Evolutionary conservation across 768 basidiomycete genomes (phyloP).

Genomic region (Lactarius hengduanensis): DNA sequence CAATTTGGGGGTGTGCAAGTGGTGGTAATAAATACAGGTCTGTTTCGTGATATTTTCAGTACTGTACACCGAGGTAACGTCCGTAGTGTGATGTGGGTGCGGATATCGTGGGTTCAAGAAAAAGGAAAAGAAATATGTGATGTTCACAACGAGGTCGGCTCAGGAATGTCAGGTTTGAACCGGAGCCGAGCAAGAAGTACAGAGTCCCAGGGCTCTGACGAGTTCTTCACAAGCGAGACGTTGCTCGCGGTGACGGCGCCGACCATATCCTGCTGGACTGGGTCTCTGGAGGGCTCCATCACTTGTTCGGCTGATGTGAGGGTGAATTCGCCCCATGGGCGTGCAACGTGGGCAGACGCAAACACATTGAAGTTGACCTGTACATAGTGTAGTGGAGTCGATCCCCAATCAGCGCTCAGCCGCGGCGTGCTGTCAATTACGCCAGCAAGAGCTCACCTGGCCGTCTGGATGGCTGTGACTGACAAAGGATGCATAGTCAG

Average conservation of each 20-base stretch:
- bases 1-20: background rate
- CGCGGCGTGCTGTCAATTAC: background rate
- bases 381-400: background rate
- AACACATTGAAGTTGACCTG: slow-evolving; percentile 73
- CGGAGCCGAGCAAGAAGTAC: slow-evolving; percentile 62
- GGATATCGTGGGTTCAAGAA: background rate
- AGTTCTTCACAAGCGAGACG: slow-evolving; percentile 45
- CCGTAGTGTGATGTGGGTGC: background rate
- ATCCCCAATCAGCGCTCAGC: slow-evolving; percentile 23
- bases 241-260: slow-evolving; percentile 43
- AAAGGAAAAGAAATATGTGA: background rate
- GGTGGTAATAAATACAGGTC: background rate
- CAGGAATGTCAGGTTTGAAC: slow-evolving; percentile 59
- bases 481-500: slow-evolving; percentile 73
- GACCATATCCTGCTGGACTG: slow-evolving; percentile 44
- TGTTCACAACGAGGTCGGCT: slow-evolving; percentile 51
- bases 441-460: slow-evolving; percentile 38
- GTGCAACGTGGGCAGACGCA: slow-evolving; percentile 45
- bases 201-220: slow-evolving; percentile 46
- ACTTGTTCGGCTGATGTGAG: slow-evolving; percentile 43
- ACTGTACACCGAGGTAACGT: background rate
- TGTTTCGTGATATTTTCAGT: background rate
- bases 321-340: slow-evolving; percentile 75
- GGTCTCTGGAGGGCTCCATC: slow-evolving; percentile 38
- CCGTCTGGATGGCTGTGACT: slow-evolving; percentile 67